Evolutionary conservation across 2,329 filamentous ascomycete genomes (phyloP).

Genomic region (Fusarium multiceps): DNA sequence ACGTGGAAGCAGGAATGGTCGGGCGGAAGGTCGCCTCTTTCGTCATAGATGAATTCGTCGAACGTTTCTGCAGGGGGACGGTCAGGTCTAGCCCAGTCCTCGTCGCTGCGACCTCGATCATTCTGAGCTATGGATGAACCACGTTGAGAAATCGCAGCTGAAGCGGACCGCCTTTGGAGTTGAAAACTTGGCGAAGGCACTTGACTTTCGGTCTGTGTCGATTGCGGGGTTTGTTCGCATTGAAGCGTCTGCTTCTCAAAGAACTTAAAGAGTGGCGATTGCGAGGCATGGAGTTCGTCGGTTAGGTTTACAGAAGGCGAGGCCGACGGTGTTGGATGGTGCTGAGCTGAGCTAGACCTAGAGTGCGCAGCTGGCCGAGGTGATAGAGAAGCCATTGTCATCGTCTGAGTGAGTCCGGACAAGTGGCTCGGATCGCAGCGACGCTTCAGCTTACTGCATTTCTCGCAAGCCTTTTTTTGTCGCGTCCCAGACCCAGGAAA

Average conservation of each 20-base stretch:
- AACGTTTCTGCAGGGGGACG: background rate
- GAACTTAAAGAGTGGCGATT: no score
- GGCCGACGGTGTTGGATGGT: background rate
- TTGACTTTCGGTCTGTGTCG: no score
- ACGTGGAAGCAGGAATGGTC: background rate
- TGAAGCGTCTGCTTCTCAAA: no score
- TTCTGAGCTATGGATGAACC: background rate
- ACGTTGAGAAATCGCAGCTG: background rate
- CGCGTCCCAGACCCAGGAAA: background rate
- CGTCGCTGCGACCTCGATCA: background rate
- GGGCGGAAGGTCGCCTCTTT: background rate
- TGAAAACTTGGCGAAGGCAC: background rate
- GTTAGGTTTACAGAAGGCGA: background rate
- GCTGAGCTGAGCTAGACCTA: background rate
- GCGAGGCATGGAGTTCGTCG: no score
- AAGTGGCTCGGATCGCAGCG: background rate
- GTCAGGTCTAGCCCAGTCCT: background rate
- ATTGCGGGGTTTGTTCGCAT: background rate
- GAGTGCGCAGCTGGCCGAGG: background rate
- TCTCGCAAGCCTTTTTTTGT: background rate
- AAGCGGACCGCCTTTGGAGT: background rate
- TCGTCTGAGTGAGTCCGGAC: no score
- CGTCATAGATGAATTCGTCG: background rate
- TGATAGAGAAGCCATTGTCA: no score
- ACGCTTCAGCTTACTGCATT: background rate